These are phyloP conservation scores for Pleodorina starrii DNA, from an alignment of 139 green algal species.

Conservation along the genomic window DNA sequence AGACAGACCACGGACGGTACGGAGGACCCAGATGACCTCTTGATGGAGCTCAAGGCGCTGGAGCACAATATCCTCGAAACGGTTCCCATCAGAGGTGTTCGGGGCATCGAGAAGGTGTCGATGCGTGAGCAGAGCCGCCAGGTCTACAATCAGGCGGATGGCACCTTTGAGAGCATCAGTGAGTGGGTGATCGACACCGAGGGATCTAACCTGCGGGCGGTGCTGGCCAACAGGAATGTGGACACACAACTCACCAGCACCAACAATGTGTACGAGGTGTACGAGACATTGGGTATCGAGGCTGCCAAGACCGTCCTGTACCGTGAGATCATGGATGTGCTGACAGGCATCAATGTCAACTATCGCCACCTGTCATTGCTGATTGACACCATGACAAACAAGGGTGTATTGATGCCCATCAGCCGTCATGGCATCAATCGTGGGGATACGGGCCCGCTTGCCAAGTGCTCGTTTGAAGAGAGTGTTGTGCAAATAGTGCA, in stretches of 20 bases:
- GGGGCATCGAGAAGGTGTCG: conserved; percentile 90
- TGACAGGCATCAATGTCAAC: conserved; percentile 84
- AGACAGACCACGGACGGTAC: background rate
- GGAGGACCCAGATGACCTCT: background rate
- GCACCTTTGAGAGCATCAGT: conserved; percentile 70
- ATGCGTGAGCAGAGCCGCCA: conserved; percentile 69
- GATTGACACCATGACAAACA: conserved; percentile 49
- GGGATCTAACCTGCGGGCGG: conserved; percentile 86
- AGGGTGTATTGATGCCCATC: conserved; percentile 90
- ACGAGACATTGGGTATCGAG: conserved; percentile 92
- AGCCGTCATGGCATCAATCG: conserved; percentile 95
- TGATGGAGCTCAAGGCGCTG: conserved; percentile 35
- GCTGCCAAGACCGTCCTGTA: conserved; percentile 81
- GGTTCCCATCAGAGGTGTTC: conserved; percentile 77
- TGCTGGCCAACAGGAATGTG: conserved; percentile 70
- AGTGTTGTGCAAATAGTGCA: conserved; percentile 90
- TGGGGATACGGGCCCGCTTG: conserved; percentile 82
- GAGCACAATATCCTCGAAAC: conserved; percentile 70
- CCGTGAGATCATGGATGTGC: conserved; percentile 88
- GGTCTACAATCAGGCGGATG: conserved; percentile 28
- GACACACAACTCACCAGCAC: conserved; percentile 79
- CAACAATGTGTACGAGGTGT: conserved; percentile 90
- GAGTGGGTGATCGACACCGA: conserved; percentile 94
- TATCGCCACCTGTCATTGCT: conserved; percentile 63
- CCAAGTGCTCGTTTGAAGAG: conserved; percentile 95